A percentile compares a stretch with the other conserved stretches of the same genome.
These are phyloP conservation scores for Microbotryomycetes sp. DNA, from an alignment of 1,284 basidiomycete species.

Conservation along the genomic window DNA sequence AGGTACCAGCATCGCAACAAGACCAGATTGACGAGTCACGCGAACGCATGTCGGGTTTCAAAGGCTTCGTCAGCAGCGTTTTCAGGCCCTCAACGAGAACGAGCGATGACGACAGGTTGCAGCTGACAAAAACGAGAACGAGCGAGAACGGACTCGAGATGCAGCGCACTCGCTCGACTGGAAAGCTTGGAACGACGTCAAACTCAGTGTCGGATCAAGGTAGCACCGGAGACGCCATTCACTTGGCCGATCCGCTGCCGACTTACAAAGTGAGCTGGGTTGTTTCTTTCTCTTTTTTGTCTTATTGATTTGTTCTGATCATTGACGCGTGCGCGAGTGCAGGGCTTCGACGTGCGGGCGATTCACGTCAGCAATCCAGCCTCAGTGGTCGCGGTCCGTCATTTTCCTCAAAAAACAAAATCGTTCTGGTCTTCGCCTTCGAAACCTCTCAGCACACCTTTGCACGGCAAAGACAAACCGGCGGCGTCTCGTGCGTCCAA, in stretches of 20 bases:
- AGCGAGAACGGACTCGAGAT: neutral
- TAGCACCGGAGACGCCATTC: neutral
- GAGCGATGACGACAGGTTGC: neutral
- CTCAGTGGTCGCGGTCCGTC: neutral
- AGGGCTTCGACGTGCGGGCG: neutral
- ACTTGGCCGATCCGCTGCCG: neutral
- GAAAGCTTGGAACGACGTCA: neutral
- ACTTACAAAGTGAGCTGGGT: neutral
- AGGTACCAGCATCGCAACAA: neutral
- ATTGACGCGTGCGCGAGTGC: too few relatives aligned
- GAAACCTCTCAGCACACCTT: neutral
- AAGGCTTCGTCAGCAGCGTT: neutral
- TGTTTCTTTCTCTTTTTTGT: too few relatives aligned
- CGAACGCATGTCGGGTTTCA: neutral
- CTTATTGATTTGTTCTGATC: too few relatives aligned
- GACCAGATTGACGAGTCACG: neutral
- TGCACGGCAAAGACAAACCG: neutral
- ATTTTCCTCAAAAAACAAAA: neutral
- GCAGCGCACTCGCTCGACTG: neutral
- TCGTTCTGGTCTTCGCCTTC: neutral
- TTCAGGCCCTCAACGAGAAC: neutral
- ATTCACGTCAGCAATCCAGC: neutral
- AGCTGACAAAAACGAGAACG: neutral
- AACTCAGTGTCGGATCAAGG: neutral
- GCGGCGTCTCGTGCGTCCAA: neutral